Evolutionary conservation across 306 rosid species (phyloP), one percentile per base, ranked within the genome.

Genomic region (Quercus gilva): DNA sequence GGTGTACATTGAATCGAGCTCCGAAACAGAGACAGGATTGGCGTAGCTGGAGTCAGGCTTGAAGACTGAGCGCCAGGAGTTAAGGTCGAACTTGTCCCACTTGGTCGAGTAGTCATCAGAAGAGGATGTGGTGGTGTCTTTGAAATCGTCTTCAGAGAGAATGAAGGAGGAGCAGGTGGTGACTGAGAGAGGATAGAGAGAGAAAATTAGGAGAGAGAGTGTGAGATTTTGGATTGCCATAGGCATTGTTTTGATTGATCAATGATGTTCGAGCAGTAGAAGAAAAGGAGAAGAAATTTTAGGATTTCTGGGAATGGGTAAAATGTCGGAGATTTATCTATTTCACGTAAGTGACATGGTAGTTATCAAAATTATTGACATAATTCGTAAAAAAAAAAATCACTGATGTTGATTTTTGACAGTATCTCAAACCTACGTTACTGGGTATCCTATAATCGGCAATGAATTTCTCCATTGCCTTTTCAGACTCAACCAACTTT

Each of bases 81-180:
- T 96, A 6, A 93, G 98, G 80, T 95, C 97, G 25, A 95, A 90
- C 73, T 93, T 97, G 69, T 95, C 99, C 99, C 97, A 95, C 74
- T 95, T 97, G 53, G 86, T 59, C 68, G 90, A 83, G 49, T 91
- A 10, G 53, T 10, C 97, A 64, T 74, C 4, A 49, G 53, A 49
- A 12, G 53, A 49, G 53, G 17, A 10, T 49, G 43, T 9, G 15
- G 85, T 25, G 23, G 73, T 72, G 77, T 86, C 92, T 67, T 87
- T 85, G 93, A 89, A 80, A 79, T 93, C 96, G 18, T 95, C 99
- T 71, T 87, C 91, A 0, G 99, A 85, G 75, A 93, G 88, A 59
- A 92, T 85, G 52, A 95, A 91, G 73, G 93, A 85, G 49, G 89
- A 91, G 17, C 94, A 91, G 5, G 94, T 92, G 71, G 65, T 25